Evolutionary conservation across 1,284 basidiomycete species (phyloP), one percentile per base, ranked within the genome.

Genomic region (Cutaneotrichosporon sp.): DNA sequence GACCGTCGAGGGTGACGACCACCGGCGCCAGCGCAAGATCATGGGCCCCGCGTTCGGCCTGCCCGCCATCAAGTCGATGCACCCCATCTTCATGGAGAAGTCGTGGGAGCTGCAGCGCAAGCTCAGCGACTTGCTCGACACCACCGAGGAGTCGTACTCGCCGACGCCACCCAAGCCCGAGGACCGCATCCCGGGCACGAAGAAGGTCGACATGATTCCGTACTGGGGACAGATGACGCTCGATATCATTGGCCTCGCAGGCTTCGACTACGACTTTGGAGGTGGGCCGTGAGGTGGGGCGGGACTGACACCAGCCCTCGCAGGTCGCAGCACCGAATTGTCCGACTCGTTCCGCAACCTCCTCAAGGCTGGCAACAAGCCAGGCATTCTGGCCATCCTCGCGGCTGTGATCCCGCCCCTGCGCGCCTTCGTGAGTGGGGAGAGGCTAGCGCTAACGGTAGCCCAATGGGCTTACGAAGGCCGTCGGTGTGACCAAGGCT

Each of bases 231-330:
- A 84, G 22, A 83, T 86, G 16, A 86, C 86, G 2, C 80, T 89
- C 11, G 88, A 89, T 67, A 82, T 87, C 54, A 88, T 90, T 56
- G 87, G 87, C 9, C 79, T 85, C 43, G 86, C 88, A 29, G 86
- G 86, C 14, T 88, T 87, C 66, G 85, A 83, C 29, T 87, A 87
- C 74, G 65, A 77, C 7, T 86, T 88, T 73, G 27, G 31, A 0
- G 49, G 60, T 57, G 33, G 31, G 60, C 38, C n/a, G 14, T 11
- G 29, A 33, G 25, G 14, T 10, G 13, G 18, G 20, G 13, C 16
- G 14, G 14, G 18, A 14, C 52, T 54, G 52, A 54, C 22, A 3
- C 10, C 33, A 47, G 56, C 60, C 10, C 45, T 62, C 1, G 24
- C 14, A 1, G n/a, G 33, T 18, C 14, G 54, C 38, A 60, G 65